A percentile compares a stretch with the other conserved stretches of the same genome.
These are phyloP conservation scores for Trifolium dubium DNA, from an alignment of 306 rosid genomes.

Conservation along the genomic window DNA sequence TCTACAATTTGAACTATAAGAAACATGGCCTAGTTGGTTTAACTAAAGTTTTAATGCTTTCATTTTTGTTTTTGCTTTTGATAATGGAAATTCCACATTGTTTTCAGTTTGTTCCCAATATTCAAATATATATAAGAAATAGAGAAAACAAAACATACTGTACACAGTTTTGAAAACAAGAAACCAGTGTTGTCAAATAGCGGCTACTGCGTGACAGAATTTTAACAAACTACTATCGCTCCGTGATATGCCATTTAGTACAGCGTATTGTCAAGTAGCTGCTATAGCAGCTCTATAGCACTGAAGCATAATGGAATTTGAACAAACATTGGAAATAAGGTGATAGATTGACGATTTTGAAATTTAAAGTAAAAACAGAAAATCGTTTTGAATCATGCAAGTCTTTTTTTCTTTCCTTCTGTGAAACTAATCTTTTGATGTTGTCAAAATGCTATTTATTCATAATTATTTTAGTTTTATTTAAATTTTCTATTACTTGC, in stretches of 20 bases:
- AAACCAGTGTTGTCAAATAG: background rate
- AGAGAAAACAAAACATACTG: background rate
- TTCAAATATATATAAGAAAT: background rate
- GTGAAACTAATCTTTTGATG: slow-evolving; percentile 9
- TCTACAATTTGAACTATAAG: no score
- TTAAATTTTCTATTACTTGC: slow-evolving; percentile 36
- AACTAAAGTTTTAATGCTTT: background rate
- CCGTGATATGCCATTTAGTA: background rate
- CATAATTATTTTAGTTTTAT: slow-evolving; percentile 17
- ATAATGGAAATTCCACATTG: background rate
- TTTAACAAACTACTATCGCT: background rate
- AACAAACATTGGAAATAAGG: background rate
- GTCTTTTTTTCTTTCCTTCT: background rate
- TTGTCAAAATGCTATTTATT: slow-evolving; percentile 24
- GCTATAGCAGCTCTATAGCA: background rate
- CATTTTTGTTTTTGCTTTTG: background rate
- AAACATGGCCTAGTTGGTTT: background rate
- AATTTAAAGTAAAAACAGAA: no score
- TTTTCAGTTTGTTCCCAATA: background rate
- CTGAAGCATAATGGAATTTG: background rate
- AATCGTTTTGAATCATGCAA: background rate
- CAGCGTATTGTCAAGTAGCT: background rate
- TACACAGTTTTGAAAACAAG: background rate
- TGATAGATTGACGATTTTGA: background rate
- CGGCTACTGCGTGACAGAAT: background rate